Conservation (phyloP, 2,329 filamentous ascomycete species). For the Harringtonia lauricola region DNA sequence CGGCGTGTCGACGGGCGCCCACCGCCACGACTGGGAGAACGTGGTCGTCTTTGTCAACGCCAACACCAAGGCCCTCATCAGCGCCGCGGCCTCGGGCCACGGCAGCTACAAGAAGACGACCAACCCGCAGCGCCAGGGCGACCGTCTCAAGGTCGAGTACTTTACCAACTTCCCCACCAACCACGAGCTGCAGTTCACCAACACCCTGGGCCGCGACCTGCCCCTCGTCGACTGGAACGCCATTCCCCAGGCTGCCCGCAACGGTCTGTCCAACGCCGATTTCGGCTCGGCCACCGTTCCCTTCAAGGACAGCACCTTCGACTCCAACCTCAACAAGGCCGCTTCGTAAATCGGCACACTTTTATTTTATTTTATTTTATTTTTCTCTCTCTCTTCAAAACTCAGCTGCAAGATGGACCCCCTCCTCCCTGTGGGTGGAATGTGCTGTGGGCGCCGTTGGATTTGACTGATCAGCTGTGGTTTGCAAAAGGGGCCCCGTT, state of each 20-base stretch:
- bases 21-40: constrained; percentile 27
- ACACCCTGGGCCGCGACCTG: constrained; percentile 20
- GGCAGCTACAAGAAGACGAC: constrained; percentile 19
- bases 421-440: too few species aligned
- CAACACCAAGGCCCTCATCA: constrained; percentile 17
- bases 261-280: constrained; percentile 21
- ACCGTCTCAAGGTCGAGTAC: constrained; percentile 20
- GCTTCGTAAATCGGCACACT: not conserved
- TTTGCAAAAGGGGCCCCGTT: too few species aligned
- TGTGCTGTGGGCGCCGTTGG: too few species aligned
- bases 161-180: constrained; percentile 20
- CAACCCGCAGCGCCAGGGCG: constrained; percentile 11
- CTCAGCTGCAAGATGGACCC: too few species aligned
- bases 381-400: too few species aligned
- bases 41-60: constrained; percentile 20
- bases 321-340: constrained; percentile 2
- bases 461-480: too few species aligned
- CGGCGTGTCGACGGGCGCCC: constrained; percentile 18
- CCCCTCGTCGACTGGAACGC: constrained; percentile 29
- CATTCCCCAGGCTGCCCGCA: constrained; percentile 20
- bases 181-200: constrained; percentile 26
- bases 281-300: constrained; percentile 29
- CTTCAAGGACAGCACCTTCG: constrained; percentile 18
- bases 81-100: constrained; percentile 24
- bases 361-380: too few species aligned